A percentile compares a stretch with the other conserved stretches of the same genome.
These are phyloP conservation scores for Vitis hybrid DNA, from an alignment of 177 flowering plant species.

Conservation along the genomic window DNA sequence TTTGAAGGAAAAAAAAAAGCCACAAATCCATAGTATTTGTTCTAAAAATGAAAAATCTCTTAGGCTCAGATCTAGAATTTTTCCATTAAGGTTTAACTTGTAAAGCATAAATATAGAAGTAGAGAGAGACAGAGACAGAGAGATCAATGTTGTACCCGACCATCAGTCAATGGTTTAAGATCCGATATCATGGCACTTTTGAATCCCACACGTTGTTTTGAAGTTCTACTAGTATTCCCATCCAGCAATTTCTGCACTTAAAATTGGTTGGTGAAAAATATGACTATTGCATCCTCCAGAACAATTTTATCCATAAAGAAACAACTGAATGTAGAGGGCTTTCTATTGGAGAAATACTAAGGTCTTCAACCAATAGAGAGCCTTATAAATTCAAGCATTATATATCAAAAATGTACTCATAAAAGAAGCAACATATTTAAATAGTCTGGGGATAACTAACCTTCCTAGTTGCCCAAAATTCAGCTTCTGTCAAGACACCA, in stretches of 20 bases:
- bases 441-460: constrained; percentile 28
- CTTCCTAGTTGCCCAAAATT: constrained; percentile 97
- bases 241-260: constrained; percentile 73
- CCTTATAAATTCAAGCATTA: not conserved
- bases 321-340: not conserved
- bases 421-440: not conserved
- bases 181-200: constrained; percentile 87
- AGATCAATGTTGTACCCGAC: constrained; percentile 60
- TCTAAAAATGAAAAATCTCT: not conserved
- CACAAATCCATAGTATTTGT: not conserved
- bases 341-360: not conserved
- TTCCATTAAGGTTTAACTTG: not conserved
- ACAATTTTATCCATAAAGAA: not conserved
- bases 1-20: not conserved
- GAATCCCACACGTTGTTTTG: constrained; percentile 74
- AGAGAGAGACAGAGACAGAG: constrained; percentile 7
- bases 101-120: not conserved
- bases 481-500: constrained; percentile 83
- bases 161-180: constrained; percentile 79
- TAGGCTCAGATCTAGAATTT: not conserved
- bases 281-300: not conserved
- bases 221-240: constrained; percentile 37
- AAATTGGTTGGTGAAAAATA: constrained; percentile 1
- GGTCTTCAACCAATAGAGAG: not conserved
- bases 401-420: not conserved